These are phyloP conservation scores for Marasmius oreades DNA, from an alignment of 1,284 basidiomycete genomes.

Conservation along the genomic window DNA sequence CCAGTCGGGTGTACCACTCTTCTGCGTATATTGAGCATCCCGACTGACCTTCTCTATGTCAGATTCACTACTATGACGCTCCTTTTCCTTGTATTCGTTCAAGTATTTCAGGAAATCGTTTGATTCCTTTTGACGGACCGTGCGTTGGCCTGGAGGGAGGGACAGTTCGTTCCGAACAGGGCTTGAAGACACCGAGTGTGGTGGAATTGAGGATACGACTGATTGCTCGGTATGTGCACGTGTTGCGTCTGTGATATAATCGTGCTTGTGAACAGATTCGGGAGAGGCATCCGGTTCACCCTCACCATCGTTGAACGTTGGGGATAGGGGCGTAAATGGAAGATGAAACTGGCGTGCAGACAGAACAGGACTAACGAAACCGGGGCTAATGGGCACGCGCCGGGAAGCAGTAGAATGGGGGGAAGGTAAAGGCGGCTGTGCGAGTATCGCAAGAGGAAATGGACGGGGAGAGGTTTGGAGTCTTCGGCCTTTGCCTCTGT, in stretches of 20 bases:
- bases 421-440: constrained; percentile 15
- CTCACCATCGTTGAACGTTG: neutral
- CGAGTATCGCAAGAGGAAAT: constrained; percentile 14
- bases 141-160: constrained; percentile 3
- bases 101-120: constrained; percentile 13
- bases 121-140: neutral
- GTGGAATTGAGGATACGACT: constrained; percentile 28
- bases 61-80: neutral
- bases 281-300: constrained; percentile 15
- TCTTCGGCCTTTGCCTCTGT: constrained; percentile 9
- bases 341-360: constrained; percentile 24
- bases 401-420: constrained; percentile 6
- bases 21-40: neutral
- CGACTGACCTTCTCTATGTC: constrained; percentile 1
- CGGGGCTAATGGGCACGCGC: constrained; percentile 19
- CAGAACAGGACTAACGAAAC: constrained; percentile 20
- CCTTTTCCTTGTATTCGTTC: neutral
- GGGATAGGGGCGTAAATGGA: constrained; percentile 19
- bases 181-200: constrained; percentile 29
- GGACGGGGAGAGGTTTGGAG: constrained; percentile 3
- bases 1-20: neutral
- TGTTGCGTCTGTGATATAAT: no score
- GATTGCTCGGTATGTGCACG: no score
- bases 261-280: constrained; percentile 7
- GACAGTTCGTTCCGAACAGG: constrained; percentile 4